Conservation (phyloP, 352 stramenopile genomes). For the Elongisporangium anandrum region DNA sequence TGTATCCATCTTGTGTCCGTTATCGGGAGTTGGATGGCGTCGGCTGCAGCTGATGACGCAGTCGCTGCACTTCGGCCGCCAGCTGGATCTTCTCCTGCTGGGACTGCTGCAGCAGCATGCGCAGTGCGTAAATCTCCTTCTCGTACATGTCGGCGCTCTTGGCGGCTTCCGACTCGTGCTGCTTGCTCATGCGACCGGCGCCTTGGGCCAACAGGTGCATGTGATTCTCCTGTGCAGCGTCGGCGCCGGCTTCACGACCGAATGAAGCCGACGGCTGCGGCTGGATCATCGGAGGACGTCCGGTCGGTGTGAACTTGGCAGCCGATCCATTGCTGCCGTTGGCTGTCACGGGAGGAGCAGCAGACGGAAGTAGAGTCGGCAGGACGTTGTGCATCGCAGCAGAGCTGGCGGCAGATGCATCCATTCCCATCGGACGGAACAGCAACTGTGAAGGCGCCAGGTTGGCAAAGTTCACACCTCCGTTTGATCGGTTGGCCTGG, state of each 20-base stretch:
- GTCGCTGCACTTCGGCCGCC: conserved; percentile 55
- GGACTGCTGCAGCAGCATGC: conserved; percentile 65
- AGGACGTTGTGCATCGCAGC: conserved; percentile 8
- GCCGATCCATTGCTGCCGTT: conserved; percentile 11
- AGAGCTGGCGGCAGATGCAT: conserved; percentile 9
- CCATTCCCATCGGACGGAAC: conserved; percentile 28
- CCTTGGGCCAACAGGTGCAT: conserved; percentile 68
- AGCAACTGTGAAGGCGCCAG: conserved; percentile 28
- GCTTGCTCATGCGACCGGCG: conserved; percentile 57
- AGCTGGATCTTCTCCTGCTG: conserved; percentile 68
- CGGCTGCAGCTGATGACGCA: conserved; percentile 44
- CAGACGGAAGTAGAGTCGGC: conserved; percentile 48
- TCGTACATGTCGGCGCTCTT: conserved; percentile 55
- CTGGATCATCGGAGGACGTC: conserved; percentile 11
- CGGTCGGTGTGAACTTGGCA: conserved; percentile 11
- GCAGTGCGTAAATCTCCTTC: conserved; percentile 60
- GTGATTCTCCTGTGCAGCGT: conserved; percentile 29
- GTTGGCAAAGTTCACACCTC: not conserved
- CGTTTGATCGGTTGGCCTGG: not conserved
- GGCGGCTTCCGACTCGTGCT: conserved; percentile 17
- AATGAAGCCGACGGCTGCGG: conserved; percentile 13
- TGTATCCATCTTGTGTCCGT: not conserved
- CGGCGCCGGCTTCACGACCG: conserved; percentile 1
- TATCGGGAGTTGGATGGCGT: not conserved
- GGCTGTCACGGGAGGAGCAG: conserved; percentile 5